A percentile compares a stretch with the other conserved stretches of the same genome.
These are phyloP conservation scores for Heliocybe sulcata DNA, from an alignment of 1,284 basidiomycete genomes.

Conservation along the genomic window DNA sequence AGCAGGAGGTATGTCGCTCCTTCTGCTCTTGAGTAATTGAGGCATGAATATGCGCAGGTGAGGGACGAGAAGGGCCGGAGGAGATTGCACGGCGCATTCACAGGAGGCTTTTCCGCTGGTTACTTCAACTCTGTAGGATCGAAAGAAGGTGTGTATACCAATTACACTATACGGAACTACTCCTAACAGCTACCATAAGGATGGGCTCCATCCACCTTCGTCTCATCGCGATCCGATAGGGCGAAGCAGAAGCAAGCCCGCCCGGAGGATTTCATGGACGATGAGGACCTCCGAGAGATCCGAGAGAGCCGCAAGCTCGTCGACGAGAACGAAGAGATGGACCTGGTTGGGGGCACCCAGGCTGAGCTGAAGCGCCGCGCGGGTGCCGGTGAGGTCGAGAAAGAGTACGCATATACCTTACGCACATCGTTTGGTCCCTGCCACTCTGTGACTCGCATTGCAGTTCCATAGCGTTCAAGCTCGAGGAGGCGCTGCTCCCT, in stretches of 20 bases:
- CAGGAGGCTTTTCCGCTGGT: constrained; percentile 95
- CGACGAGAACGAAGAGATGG: constrained; percentile 73
- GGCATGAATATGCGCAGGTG: constrained; percentile 43
- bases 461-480: constrained; percentile 55
- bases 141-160: constrained; percentile 68
- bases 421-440: constrained; percentile 4
- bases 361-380: constrained; percentile 29
- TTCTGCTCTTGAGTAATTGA: constrained; percentile 4
- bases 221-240: constrained; percentile 75
- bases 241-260: constrained; percentile 52
- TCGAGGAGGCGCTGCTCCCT: constrained; percentile 55
- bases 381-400: constrained; percentile 39
- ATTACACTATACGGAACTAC: neutral
- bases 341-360: constrained; percentile 52
- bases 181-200: constrained; percentile 37
- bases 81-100: constrained; percentile 95
- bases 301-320: constrained; percentile 67
- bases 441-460: constrained; percentile 3
- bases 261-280: constrained; percentile 98
- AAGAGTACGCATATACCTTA: constrained; percentile 46
- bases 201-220: constrained; percentile 91
- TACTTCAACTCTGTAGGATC: constrained; percentile 97
- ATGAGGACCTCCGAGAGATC: constrained; percentile 87
- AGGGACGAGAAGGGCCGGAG: constrained; percentile 91
- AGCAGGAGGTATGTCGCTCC: constrained; percentile 72